Conservation (phyloP, 2,329 filamentous ascomycete genomes). For the Pseudonectria foliicola region DNA sequence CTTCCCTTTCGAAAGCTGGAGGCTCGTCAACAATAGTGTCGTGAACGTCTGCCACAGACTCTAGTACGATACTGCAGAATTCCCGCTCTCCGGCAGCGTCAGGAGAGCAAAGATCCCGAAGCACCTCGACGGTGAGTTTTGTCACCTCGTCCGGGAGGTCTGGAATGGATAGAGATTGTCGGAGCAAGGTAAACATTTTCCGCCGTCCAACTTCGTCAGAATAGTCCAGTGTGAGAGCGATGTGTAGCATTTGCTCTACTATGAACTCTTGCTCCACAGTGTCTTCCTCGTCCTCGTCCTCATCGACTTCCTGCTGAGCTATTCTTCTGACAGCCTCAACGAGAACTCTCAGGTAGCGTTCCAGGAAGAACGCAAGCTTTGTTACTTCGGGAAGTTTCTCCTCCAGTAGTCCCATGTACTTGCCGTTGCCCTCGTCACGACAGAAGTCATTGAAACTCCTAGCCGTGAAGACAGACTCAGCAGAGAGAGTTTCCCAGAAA, state of each 20-base stretch:
- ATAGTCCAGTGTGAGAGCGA: slow-evolving; percentile 87
- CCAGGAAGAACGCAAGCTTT: slow-evolving; percentile 78
- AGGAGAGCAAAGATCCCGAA: slow-evolving; percentile 75
- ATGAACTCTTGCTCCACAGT: slow-evolving; percentile 90
- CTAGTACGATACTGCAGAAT: slow-evolving; percentile 78
- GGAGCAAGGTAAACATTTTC: slow-evolving; percentile 89
- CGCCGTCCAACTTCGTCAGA: slow-evolving; percentile 93
- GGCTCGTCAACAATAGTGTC: slow-evolving; percentile 77
- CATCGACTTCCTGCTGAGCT: slow-evolving; percentile 47
- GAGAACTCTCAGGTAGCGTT: slow-evolving; percentile 67
- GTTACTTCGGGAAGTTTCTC: slow-evolving; percentile 95
- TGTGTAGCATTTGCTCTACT: slow-evolving; percentile 89
- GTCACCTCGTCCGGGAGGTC: slow-evolving; percentile 90
- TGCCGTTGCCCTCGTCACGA: slow-evolving; percentile 63
- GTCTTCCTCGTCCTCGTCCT: slow-evolving; percentile 69
- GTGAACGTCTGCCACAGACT: slow-evolving; percentile 93
- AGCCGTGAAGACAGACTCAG: slow-evolving; percentile 83
- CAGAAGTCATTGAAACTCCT: slow-evolving; percentile 95
- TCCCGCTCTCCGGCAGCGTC: slow-evolving; percentile 69
- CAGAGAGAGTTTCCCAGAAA: slow-evolving; percentile 75
- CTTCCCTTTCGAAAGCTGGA: slow-evolving; percentile 48
- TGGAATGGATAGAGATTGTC: slow-evolving; percentile 76
- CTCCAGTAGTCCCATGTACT: slow-evolving; percentile 69
- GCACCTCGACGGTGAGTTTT: slow-evolving; percentile 73
- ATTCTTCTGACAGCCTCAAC: slow-evolving; percentile 56